Percentiles rank a stretch among this genome's conserved stretches.
phyloP scores from a whole-genome alignment of 2,329 filamentous ascomycete genomes.

The Fusarium sulawesiense region DNA sequence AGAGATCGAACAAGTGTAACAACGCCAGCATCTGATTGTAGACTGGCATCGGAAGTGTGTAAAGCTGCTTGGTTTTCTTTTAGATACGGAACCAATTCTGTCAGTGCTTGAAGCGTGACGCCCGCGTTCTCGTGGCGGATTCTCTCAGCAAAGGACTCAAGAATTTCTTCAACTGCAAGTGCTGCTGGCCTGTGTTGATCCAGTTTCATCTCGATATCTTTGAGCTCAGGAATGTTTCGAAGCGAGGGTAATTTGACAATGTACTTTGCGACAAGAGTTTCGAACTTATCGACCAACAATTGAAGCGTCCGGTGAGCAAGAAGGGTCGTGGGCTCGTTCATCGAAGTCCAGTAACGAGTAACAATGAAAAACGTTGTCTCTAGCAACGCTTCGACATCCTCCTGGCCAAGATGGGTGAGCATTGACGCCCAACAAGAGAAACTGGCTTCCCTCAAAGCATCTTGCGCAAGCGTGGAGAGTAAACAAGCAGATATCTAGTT shows the following conservation, averaged over 20 bases:
- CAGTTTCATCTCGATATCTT: slow-evolving; percentile 74
- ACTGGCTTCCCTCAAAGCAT: slow-evolving; percentile 79
- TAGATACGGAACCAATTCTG: slow-evolving; percentile 81
- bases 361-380: slow-evolving; percentile 93
- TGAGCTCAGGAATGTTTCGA: slow-evolving; percentile 74
- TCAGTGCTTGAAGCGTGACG: slow-evolving; percentile 84
- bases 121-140: slow-evolving; percentile 85
- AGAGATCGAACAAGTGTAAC: slow-evolving; percentile 78
- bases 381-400: slow-evolving; percentile 82
- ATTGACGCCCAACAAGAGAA: slow-evolving; percentile 88
- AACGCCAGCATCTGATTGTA: slow-evolving; percentile 83
- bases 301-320: slow-evolving; percentile 72
- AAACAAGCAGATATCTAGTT: slow-evolving; percentile 88
- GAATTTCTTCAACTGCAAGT: slow-evolving; percentile 63
- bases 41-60: slow-evolving; percentile 81
- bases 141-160: slow-evolving; percentile 78
- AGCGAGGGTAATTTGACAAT: slow-evolving; percentile 85
- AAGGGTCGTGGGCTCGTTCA: slow-evolving; percentile 70
- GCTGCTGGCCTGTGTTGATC: slow-evolving; percentile 67
- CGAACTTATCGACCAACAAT: slow-evolving; percentile 73
- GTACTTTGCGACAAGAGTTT: slow-evolving; percentile 69
- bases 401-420: slow-evolving; percentile 77
- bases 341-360: slow-evolving; percentile 78
- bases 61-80: slow-evolving; percentile 79
- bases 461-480: slow-evolving; percentile 81